Base-by-base conservation (phyloP, 345 rosid species). In the Noccaea caerulescens region DNA sequence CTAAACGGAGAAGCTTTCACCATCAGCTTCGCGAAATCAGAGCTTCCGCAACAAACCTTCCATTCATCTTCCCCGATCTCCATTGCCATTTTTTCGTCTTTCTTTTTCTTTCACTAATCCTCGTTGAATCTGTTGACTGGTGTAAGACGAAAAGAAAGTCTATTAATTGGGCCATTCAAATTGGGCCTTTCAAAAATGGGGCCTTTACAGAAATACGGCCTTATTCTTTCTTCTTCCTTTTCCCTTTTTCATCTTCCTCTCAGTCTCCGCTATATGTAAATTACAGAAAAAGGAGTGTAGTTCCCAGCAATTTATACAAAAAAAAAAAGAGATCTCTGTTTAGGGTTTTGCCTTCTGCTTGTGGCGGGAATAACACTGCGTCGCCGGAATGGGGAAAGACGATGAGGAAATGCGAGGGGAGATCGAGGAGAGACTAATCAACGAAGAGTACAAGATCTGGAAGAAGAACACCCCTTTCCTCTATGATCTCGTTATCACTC, bases 391-490 rank as follows among this genome's bases (percentile, higher is more conserved):
- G 98, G 99, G 88, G 43, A 91, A 88, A 75, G 99, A 94, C 75
- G 98, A 94, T 55, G 99, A 88, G 68, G 99, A 91, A 73, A 89
- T 91, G 96, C 78, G 98, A 39, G 97, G 96, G 1, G 98, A 94
- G 83, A 84, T 91, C 11, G 99, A 94, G 80, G 99, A 94, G 81
- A 51, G 98, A 33, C 80, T 91, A 53, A 87, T 94, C 76, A 94
- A 89, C 69, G 97, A 94, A 79, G 99, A 91, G 76, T 94, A 94
- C 87, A 91, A 94, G 86, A 91, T 91, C 60, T 94, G 98, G 99
- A 94, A 91, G 83, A 94, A 94, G 84, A 94, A 94, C 82, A 94
- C 99, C 20, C 99, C 98, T 6, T 94, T 94, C 77, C 89, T 94
- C 11, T 94, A 94, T 79, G 98, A 94, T 79, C 88, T 94, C 36